Evolutionary conservation across 2,329 filamentous ascomycete genomes (phyloP).

Genomic region (Colletotrichum zoysiae): DNA sequence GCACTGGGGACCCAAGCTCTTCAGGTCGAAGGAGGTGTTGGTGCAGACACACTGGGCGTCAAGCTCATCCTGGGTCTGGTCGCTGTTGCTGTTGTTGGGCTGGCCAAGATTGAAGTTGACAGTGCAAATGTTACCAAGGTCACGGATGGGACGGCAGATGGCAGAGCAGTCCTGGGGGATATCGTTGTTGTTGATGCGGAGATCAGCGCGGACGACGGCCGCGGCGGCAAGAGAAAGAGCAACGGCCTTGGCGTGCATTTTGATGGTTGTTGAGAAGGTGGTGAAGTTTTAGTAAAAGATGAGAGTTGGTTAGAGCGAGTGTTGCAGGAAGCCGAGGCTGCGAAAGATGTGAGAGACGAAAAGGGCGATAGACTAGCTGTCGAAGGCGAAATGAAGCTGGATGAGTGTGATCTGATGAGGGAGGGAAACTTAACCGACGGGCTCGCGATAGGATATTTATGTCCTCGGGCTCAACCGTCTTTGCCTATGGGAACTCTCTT

Average conservation of each 20-base stretch:
- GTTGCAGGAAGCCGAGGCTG: slow-evolving; percentile 34
- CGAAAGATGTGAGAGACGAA: slow-evolving; percentile 20
- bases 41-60: slow-evolving; percentile 41
- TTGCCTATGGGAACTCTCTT: slow-evolving; percentile 27
- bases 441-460: slow-evolving; percentile 42
- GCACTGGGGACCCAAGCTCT: slow-evolving; percentile 46
- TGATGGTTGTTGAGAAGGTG: slow-evolving; percentile 26
- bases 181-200: slow-evolving; percentile 51
- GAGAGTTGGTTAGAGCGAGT: slow-evolving; percentile 20
- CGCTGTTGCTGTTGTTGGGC: slow-evolving; percentile 40
- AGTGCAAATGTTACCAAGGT: slow-evolving; percentile 53
- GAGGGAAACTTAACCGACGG: slow-evolving; percentile 18
- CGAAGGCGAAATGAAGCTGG: slow-evolving; percentile 40
- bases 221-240: slow-evolving; percentile 48
- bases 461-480: slow-evolving; percentile 20
- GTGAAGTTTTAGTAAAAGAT: neutral
- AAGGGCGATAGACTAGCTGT: slow-evolving; percentile 41
- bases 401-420: slow-evolving; percentile 37
- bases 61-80: slow-evolving; percentile 35
- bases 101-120: slow-evolving; percentile 46
- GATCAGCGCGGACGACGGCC: slow-evolving; percentile 50
- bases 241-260: slow-evolving; percentile 48
- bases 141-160: slow-evolving; percentile 54
- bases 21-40: slow-evolving; percentile 40
- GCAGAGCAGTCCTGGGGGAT: slow-evolving; percentile 51